Evolutionary conservation across 257 asterid species (phyloP), one percentile per base, ranked within the genome.

Genomic region (Solanum chilense): DNA sequence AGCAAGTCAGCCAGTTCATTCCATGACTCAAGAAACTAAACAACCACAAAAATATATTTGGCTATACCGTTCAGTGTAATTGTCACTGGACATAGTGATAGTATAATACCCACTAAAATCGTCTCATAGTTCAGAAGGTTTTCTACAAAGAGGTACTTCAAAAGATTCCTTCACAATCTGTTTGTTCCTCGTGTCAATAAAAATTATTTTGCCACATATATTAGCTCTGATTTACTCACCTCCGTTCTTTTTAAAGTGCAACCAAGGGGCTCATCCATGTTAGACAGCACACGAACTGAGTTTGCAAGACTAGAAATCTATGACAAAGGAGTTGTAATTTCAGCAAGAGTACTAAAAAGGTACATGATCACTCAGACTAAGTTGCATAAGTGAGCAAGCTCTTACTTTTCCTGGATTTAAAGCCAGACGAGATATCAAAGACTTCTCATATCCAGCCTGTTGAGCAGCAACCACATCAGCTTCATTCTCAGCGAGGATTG

Each of bases 221-320:
- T 52, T 81, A 31, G 85, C 31, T 49, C 44, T 52, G 56, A 64
- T 83, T 70, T 87, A 70, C 85, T 70, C 88, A 93, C 98, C 96
- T 95, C 98, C n/a, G 95, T 95, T 91, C 91, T 95, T 91, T 88
- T 94, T 73, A 90, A 74, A 81, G 93, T 88, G 70, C 89, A 96
- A 76, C 98, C 98, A 83, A 94, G 88, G 68, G 98, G 98, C 86
- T 95, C 98, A 85, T 95, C 96, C 98, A 95, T 94, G 23, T 93
- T 93, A 20, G 98, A 98, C 68, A 95, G 92, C 74, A 89, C 89
- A 42, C 97, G 96, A 83, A 92, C 88, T 60, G 96, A 92, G 84
- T 94, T 95, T 77, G 98, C 98, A 31, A 95, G 96, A 87, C 88
- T 71, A 12, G 94, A 85, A 39, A 95, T 90, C 94, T 92, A 74